Evolutionary conservation across 78 protist genomes (phyloP).

Genomic region (Isochrysis galbana): DNA sequence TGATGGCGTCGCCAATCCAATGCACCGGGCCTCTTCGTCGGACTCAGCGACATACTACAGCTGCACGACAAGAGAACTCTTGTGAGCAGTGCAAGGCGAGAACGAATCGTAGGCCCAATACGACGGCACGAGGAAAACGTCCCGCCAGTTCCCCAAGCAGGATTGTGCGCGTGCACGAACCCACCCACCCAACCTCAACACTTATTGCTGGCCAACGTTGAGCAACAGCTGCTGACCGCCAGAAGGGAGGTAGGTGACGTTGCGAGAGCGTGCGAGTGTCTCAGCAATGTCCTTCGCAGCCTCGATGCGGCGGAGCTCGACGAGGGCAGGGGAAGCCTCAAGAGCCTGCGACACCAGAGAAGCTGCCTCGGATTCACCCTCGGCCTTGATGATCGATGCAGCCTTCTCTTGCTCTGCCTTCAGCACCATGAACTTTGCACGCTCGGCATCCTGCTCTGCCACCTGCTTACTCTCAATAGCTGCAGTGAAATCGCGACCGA

Average conservation of each 20-base stretch:
- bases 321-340: background rate
- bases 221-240: constrained; percentile 55
- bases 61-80: too few relatives aligned
- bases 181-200: too few relatives aligned
- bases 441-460: constrained; percentile 84
- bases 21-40: too few relatives aligned
- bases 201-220: constrained; percentile 37
- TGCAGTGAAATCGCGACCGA: constrained; percentile 71
- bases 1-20: too few relatives aligned
- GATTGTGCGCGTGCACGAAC: too few relatives aligned
- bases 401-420: constrained; percentile 77
- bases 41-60: too few relatives aligned
- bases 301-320: constrained; percentile 58
- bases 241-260: constrained; percentile 68
- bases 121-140: too few relatives aligned
- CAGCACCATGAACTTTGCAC: constrained; percentile 65
- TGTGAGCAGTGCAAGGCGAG: too few relatives aligned
- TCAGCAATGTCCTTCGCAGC: constrained; percentile 80
- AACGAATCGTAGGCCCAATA: too few relatives aligned
- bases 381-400: constrained; percentile 72
- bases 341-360: constrained; percentile 54
- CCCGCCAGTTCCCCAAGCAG: too few relatives aligned
- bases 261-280: constrained; percentile 56
- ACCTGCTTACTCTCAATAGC: constrained; percentile 87
- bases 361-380: constrained; percentile 83